These are phyloP conservation scores for Roridomyces roridus DNA, from an alignment of 768 basidiomycete genomes.

Conservation along the genomic window DNA sequence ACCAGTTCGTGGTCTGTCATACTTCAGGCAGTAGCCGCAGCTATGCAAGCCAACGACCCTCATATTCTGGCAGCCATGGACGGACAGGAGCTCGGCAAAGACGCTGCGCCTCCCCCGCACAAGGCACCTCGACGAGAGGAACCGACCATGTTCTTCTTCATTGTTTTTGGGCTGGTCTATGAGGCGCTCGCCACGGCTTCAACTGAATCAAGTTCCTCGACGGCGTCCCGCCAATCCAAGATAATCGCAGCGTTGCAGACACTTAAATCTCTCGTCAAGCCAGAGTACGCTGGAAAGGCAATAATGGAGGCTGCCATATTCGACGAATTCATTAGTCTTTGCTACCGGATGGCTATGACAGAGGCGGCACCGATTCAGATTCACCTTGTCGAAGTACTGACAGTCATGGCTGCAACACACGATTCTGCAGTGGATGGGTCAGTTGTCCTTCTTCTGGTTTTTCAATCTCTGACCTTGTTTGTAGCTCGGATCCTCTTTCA, in stretches of 20 bases:
- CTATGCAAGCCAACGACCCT: conserved; percentile 74
- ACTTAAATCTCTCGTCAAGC: conserved; percentile 78
- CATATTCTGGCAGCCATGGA: conserved; percentile 83
- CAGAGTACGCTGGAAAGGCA: conserved; percentile 81
- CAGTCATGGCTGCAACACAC: conserved; percentile 58
- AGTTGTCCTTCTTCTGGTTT: conserved; percentile 2
- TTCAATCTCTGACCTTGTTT: conserved; percentile 17
- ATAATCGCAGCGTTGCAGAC: conserved; percentile 74
- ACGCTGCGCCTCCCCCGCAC: conserved; percentile 27
- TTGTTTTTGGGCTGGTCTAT: conserved; percentile 92
- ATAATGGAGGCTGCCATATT: conserved; percentile 84
- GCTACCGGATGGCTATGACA: conserved; percentile 89
- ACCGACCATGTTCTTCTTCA: conserved; percentile 84
- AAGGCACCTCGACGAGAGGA: conserved; percentile 51
- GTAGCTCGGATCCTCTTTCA: conserved; percentile 44
- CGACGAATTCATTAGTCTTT: conserved; percentile 88
- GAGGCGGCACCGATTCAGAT: conserved; percentile 77
- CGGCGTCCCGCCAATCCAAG: conserved; percentile 49
- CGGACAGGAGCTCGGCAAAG: conserved; percentile 56
- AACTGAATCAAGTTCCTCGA: conserved; percentile 55
- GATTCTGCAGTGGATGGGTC: conserved; percentile 29
- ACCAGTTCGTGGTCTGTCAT: conserved; percentile 81
- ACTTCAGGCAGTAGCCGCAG: conserved; percentile 82
- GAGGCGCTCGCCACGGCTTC: conserved; percentile 80
- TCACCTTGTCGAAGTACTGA: conserved; percentile 73